phyloP scores from a whole-genome alignment of 2,329 filamentous ascomycete species.

The Beauveria bassiana region DNA sequence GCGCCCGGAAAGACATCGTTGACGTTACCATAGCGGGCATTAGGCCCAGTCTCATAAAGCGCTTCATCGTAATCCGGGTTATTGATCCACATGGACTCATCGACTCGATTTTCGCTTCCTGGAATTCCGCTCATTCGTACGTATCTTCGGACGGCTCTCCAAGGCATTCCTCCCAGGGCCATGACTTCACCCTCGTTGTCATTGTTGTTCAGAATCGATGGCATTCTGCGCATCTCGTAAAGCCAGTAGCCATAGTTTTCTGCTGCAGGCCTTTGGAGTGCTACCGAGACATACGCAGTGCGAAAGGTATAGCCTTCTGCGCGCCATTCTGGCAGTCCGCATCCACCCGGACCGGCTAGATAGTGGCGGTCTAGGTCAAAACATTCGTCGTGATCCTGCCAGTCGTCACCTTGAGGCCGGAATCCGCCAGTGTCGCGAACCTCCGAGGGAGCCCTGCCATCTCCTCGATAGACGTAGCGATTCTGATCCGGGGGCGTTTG shows the following conservation, averaged over 20 bases:
- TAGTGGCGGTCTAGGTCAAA: slow-evolving; percentile 5
- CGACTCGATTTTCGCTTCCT: background rate
- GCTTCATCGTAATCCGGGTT: background rate
- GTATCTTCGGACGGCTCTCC: slow-evolving; percentile 9
- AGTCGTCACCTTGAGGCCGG: slow-evolving; percentile 5
- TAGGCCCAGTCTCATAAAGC: background rate
- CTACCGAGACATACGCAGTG: background rate
- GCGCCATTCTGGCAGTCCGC: background rate
- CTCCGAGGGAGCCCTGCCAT: slow-evolving; percentile 7
- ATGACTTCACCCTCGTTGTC: slow-evolving; percentile 9
- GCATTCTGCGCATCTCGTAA: slow-evolving; percentile 10
- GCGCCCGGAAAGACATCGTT: background rate
- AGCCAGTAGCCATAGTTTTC: slow-evolving; percentile 6
- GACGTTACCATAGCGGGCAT: background rate
- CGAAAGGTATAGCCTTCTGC: background rate
- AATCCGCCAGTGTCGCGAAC: slow-evolving; percentile 3
- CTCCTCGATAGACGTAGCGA: slow-evolving; percentile 7
- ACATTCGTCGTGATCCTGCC: background rate
- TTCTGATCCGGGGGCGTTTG: background rate
- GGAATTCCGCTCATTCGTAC: background rate
- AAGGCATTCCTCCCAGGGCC: slow-evolving; percentile 9
- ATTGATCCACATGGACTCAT: background rate
- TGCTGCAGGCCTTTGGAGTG: background rate
- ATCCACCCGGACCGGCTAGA: background rate
- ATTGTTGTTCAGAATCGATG: slow-evolving; percentile 7